Conservation (phyloP, 2,329 filamentous ascomycete genomes). For the Aspergillus unguis region DNA sequence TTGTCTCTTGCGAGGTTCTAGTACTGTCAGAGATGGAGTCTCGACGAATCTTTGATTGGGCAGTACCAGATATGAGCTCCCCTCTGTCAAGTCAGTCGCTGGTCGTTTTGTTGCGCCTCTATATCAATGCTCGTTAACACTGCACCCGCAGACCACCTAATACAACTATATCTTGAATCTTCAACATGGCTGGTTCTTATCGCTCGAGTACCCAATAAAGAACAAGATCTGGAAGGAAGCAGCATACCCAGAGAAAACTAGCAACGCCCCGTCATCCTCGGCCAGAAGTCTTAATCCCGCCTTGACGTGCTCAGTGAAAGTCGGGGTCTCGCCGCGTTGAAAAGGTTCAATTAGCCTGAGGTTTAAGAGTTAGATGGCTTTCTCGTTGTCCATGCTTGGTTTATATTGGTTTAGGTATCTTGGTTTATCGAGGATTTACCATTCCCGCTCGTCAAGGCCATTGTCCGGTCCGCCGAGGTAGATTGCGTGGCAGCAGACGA, state of each 20-base stretch:
- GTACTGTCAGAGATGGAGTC: neutral
- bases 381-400: no score
- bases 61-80: conserved; percentile 57
- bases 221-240: conserved; percentile 18
- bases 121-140: neutral
- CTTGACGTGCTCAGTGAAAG: conserved; percentile 73
- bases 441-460: conserved; percentile 58
- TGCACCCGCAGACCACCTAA: neutral
- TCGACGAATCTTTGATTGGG: neutral
- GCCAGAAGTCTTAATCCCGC: conserved; percentile 58
- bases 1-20: conserved; percentile 36
- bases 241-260: conserved; percentile 70
- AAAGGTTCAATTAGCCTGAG: conserved; percentile 69
- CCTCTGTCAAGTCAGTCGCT: conserved; percentile 56
- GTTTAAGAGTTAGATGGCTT: neutral
- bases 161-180: neutral
- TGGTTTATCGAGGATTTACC: conserved; percentile 37
- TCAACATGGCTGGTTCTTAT: no score
- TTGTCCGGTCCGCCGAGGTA: conserved; percentile 59
- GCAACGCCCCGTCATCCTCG: conserved; percentile 47
- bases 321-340: conserved; percentile 72
- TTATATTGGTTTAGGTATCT: neutral
- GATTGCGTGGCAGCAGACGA: conserved; percentile 83
- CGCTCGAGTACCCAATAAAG: neutral
- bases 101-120: conserved; percentile 63